A percentile compares a stretch with the other conserved stretches of the same genome.
These are phyloP conservation scores for Sclerospora graminicola DNA, from an alignment of 352 stramenopile genomes.

Conservation along the genomic window DNA sequence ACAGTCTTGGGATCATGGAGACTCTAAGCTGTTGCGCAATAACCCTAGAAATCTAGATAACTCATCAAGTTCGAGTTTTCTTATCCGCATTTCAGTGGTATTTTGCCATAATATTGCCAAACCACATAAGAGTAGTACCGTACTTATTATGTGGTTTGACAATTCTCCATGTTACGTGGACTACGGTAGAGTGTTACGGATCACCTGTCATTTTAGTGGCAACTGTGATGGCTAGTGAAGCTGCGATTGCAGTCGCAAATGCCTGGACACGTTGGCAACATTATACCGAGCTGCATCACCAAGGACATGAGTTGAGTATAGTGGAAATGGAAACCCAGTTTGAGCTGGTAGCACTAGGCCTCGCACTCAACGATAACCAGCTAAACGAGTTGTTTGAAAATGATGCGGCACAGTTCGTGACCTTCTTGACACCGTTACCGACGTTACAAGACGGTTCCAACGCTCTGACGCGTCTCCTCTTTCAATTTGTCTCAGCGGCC, in stretches of 20 bases:
- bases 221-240: no score
- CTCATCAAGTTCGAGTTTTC: no score
- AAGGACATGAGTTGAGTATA: neutral
- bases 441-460: conserved; percentile 8
- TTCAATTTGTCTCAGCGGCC: conserved; percentile 24
- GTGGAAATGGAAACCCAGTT: conserved; percentile 34
- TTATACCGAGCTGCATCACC: conserved; percentile 4
- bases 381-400: conserved; percentile 21
- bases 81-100: no score
- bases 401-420: conserved; percentile 6
- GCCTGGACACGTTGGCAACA: conserved; percentile 20
- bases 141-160: no score
- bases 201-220: no score
- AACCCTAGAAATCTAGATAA: no score
- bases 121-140: no score
- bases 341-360: conserved; percentile 34
- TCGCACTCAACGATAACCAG: conserved; percentile 18
- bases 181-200: no score
- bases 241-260: neutral
- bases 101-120: no score
- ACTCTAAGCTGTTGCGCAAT: no score
- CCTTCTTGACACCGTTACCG: conserved; percentile 33
- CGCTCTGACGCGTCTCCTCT: conserved; percentile 27
- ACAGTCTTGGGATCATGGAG: no score
- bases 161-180: no score